phyloP scores from a whole-genome alignment of 768 basidiomycete genomes.

The Leccinum barrowsii region DNA sequence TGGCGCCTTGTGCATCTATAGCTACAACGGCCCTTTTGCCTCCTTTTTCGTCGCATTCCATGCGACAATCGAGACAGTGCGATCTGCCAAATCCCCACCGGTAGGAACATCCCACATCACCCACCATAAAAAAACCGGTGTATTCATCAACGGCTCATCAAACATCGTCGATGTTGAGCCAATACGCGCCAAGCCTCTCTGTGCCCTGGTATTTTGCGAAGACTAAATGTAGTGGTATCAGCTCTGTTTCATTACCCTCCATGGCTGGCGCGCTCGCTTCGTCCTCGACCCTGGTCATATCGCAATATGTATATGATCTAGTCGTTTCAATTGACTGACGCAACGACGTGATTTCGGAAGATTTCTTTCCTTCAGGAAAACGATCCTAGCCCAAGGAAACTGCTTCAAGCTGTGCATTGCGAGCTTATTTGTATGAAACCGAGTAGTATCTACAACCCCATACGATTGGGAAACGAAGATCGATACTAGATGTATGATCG shows the following conservation, averaged over 20 bases:
- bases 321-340: background rate
- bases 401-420: background rate
- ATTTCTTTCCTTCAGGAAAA: background rate
- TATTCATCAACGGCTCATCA: background rate
- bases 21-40: conserved; percentile 17
- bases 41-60: conserved; percentile 40
- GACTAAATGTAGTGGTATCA: no score
- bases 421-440: no score
- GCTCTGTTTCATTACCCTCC: no score
- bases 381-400: background rate
- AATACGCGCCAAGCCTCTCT: no score
- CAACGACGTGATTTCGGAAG: background rate
- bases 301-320: background rate
- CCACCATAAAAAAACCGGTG: background rate
- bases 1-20: no score
- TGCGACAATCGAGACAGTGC: conserved; percentile 47
- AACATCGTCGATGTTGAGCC: no score
- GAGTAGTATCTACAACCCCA: background rate
- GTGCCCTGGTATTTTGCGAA: no score
- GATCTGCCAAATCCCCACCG: conserved; percentile 74
- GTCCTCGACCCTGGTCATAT: no score
- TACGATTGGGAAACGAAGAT: background rate
- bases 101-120: conserved; percentile 55
- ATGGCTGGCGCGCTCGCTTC: no score
- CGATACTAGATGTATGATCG: background rate